phyloP scores from a whole-genome alignment of 2,329 filamentous ascomycete species.

The Emmonsia crescens region DNA sequence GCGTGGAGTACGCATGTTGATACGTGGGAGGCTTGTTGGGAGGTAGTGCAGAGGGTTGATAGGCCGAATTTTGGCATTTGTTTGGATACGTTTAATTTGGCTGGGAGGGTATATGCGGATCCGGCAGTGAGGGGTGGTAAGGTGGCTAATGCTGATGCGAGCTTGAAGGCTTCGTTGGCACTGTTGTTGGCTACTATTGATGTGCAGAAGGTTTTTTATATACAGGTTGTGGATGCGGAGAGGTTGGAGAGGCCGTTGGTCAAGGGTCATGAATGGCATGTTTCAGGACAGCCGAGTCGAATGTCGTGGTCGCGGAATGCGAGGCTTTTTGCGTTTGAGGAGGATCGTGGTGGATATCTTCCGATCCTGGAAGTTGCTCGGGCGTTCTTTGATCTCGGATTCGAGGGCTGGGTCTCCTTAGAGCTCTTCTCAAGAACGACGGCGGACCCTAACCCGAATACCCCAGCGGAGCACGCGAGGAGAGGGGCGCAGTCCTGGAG shows the following conservation, averaged over 20 bases:
- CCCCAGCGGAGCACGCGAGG: slow-evolving; percentile 46
- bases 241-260: slow-evolving; percentile 47
- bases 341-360: slow-evolving; percentile 54
- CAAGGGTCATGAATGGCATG: slow-evolving; percentile 48
- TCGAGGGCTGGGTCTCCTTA: slow-evolving; percentile 58
- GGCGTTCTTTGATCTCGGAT: slow-evolving; percentile 54
- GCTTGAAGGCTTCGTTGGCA: slow-evolving; percentile 44
- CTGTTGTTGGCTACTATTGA: slow-evolving; percentile 48
- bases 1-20: slow-evolving; percentile 61
- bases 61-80: slow-evolving; percentile 64
- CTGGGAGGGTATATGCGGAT: slow-evolving; percentile 60
- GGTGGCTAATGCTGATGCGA: slow-evolving; percentile 44
- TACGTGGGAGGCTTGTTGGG: slow-evolving; percentile 63
- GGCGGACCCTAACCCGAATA: slow-evolving; percentile 40
- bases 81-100: slow-evolving; percentile 69
- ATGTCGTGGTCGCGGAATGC: slow-evolving; percentile 77
- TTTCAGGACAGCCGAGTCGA: slow-evolving; percentile 46
- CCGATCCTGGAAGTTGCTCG: slow-evolving; percentile 52
- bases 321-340: slow-evolving; percentile 56
- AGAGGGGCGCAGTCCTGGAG: slow-evolving; percentile 44
- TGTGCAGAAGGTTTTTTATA: slow-evolving; percentile 57
- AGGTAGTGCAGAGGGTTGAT: slow-evolving; percentile 54
- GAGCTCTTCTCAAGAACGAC: slow-evolving; percentile 58
- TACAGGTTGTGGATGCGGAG: slow-evolving; percentile 68
- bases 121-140: slow-evolving; percentile 45